Base-by-base conservation (phyloP, 768 basidiomycete genomes). In the Leccinum obscurum region DNA sequence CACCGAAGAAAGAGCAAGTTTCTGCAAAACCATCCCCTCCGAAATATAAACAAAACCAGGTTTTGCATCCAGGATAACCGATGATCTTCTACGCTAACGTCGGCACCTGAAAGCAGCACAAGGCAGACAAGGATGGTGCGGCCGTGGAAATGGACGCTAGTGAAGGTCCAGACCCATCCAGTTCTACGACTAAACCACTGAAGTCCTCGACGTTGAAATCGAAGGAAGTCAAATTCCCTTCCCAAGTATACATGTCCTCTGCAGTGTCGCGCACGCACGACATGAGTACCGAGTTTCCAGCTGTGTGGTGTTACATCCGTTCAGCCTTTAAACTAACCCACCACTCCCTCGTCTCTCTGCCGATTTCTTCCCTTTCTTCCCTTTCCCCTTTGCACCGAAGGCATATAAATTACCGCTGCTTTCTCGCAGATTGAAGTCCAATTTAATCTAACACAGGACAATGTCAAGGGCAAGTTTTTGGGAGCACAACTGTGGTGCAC, bases 31-130 rank as follows among this genome's bases (percentile, higher is more conserved):
- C 52, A n/a, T 55, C 58, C 2, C 35, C 61, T 54, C 34, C 57
- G 5, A 67, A 68, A 32, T 60, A 28, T 28, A 63, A 63, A 22
- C 60, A n/a, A 32, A 63, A 63, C n/a, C 60, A 62, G 60, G 55
- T 62, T 41, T 34, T 53, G 56, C 26, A 28, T 28, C 22, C 6
- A 55, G 39, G 39, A 17, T 41, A 6, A 39, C 4, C 53, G 50
- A 20, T 59, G 7, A 9, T 26, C 26, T 41, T 34, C 4, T 15
- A 41, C 6, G n/a, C 11, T 60, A 22, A 55, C 24, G 8, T 30
- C 20, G 15, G 10, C 6, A 7, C 10, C 17, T 17, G n/a, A 39
- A 10, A 54, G 34, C 22, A 55, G 22, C 32, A 54, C 54, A 59
- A 59, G 24, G 54, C 11, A 14, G 48, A 54, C 14, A 59, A 62